Percentiles rank a stretch among this genome's conserved stretches.
phyloP scores from a whole-genome alignment of 345 rosid species.

The Geranium rotundifolium region DNA sequence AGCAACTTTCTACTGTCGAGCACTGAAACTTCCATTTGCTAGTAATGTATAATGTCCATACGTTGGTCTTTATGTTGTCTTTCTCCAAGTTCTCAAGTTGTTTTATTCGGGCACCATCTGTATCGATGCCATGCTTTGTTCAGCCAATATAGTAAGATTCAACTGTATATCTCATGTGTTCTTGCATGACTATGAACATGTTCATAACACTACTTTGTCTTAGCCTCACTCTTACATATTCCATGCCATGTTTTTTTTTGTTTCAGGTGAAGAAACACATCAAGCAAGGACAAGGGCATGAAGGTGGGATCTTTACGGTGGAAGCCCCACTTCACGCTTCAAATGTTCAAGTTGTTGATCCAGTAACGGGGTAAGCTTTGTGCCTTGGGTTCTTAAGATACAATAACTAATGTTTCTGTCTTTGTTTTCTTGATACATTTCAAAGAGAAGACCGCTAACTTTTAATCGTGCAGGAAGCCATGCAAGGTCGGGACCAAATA shows the following conservation, averaged over 20 bases:
- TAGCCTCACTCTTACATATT: neutral
- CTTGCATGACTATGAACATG: neutral
- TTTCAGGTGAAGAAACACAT: constrained; percentile 83
- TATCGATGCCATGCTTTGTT: neutral
- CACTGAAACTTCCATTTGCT: neutral
- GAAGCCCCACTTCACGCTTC: constrained; percentile 98
- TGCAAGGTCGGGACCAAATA: constrained; percentile 75
- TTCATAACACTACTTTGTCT: neutral
- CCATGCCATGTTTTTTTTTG: neutral
- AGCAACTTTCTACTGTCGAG: neutral
- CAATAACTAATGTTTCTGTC: neutral
- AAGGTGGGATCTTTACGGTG: constrained; percentile 90
- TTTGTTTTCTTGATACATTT: neutral
- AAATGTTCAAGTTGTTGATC: constrained; percentile 90
- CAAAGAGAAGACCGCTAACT: constrained; percentile 2
- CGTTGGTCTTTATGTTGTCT: too few species aligned
- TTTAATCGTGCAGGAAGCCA: constrained; percentile 48
- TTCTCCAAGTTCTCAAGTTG: too few species aligned
- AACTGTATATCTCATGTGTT: neutral
- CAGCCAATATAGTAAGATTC: neutral
- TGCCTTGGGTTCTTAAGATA: neutral
- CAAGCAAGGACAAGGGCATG: constrained; percentile 77
- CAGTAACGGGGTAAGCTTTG: constrained; percentile 60
- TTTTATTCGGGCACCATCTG: neutral
- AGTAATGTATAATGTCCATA: too few species aligned